Evolutionary conservation across 495 filamentous ascomycete genomes (phyloP).

Genomic region (Penicillium egyptiacum): DNA sequence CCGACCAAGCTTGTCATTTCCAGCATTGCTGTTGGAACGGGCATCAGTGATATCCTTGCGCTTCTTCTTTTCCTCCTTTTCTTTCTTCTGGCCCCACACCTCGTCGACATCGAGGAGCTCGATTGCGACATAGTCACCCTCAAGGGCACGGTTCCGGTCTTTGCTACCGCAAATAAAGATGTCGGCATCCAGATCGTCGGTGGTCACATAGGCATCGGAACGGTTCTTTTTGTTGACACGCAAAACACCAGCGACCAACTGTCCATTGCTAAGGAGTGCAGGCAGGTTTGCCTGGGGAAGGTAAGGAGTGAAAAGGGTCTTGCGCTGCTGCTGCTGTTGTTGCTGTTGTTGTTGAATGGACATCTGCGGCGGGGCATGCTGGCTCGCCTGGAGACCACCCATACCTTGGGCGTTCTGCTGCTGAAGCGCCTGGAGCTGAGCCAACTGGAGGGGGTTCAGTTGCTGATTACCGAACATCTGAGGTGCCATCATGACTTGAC

Average conservation of each 20-base stretch:
- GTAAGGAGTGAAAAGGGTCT: constrained; percentile 98
- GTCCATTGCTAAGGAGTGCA: constrained; percentile 84
- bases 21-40: constrained; percentile 67
- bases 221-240: constrained; percentile 99
- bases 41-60: constrained; percentile 97
- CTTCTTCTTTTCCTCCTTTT: constrained; percentile 99
- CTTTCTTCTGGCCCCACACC: constrained; percentile 96
- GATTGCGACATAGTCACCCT: constrained; percentile 92
- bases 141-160: constrained; percentile 91
- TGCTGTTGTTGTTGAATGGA: constrained; percentile 58
- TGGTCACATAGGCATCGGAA: constrained; percentile 96
- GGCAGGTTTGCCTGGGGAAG: constrained; percentile 93
- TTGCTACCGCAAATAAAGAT: constrained; percentile 99
- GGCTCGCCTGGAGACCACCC: constrained; percentile 65
- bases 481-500: constrained; percentile 73
- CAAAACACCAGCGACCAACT: constrained; percentile 93
- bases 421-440: constrained; percentile 89
- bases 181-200: constrained; percentile 91
- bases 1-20: constrained; percentile 63
- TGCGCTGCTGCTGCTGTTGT: constrained; percentile 89
- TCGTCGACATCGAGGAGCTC: constrained; percentile 98
- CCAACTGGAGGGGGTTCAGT: constrained; percentile 84
- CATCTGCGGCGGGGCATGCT: constrained; percentile 68
- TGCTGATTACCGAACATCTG: constrained; percentile 81
- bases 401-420: constrained; percentile 77